Evolutionary conservation across 805 yeast species (phyloP), one percentile per base, ranked within the genome.

Genomic region (Komagataella phaffii): DNA sequence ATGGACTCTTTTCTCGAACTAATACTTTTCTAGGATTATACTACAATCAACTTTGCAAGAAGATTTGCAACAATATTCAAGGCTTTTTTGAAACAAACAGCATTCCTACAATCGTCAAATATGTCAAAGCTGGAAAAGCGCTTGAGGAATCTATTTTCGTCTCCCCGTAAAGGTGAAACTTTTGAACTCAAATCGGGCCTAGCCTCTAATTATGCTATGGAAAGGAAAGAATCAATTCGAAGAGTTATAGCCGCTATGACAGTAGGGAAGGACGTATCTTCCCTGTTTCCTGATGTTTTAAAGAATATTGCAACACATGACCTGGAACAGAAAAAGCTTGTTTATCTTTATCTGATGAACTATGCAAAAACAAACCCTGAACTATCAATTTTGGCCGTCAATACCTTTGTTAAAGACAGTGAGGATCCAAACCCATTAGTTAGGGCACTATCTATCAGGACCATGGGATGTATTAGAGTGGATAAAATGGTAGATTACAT

Each of bases 181-280:
- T 87, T 78, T 59, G 99, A 93, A 68, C 77, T 93, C 60, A 80
- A 90, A 58, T 80, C 80, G 40, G 98, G 97, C 1, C 75, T 93
- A 51, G 97, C 90, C 4, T 88, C 96, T 7, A 97, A 88, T 68
- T 93, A 88, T 67, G 95, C 96, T 23, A 83, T 80, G 57, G 98
- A 95, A 62, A 77, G 96, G 54, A 93, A 93, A 64, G 99, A 93
- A 65, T 95, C 99, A 17, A 93, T 93, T 58, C 96, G 91, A 68
- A 78, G 96, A 54, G 96, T 95, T 18, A 93, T 93, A 62, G 95
- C 93, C 53, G 98, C 96, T 54, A 93, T 93, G 99, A 93, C 99
- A 0, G 79, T 89, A 30, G 98, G 98, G 8, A 93, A 93, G 63
- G 99, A 93, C 65, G 98, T 93, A 21, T 86, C 96, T 17, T 80